phyloP scores from a whole-genome alignment of 2,329 filamentous ascomycete species.

The Penicillium corylophilum region DNA sequence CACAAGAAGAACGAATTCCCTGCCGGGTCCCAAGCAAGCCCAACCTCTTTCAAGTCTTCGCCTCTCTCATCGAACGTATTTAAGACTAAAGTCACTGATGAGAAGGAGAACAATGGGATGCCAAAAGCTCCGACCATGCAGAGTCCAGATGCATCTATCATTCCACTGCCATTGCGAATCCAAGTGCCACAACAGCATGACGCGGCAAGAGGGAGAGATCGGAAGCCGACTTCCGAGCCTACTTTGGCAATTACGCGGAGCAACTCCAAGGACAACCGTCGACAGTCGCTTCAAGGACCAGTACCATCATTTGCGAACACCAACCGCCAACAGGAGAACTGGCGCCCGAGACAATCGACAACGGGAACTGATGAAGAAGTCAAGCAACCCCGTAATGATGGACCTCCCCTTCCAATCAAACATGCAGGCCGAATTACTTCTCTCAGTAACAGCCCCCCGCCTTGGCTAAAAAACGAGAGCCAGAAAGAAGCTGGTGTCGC shows the following conservation, averaged over 20 bases:
- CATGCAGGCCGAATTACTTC: background rate
- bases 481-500: background rate
- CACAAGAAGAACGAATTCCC: conserved; percentile 3
- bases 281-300: background rate
- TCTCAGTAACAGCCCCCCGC: background rate
- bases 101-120: background rate
- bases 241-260: background rate
- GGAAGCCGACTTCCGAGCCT: background rate
- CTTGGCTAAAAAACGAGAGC: background rate
- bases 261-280: background rate
- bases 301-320: background rate
- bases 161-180: conserved; percentile 4
- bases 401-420: background rate
- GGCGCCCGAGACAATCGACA: background rate
- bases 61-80: conserved; percentile 30
- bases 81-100: conserved; percentile 10
- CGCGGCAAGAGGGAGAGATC: conserved; percentile 5
- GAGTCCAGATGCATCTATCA: background rate
- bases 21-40: conserved; percentile 6
- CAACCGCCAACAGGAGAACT: conserved; percentile 2
- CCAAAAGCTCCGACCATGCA: background rate
- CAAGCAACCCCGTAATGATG: background rate
- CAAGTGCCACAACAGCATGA: conserved; percentile 3
- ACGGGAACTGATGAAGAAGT: background rate
- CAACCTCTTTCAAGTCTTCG: conserved; percentile 33